Evolutionary conservation across 2,329 filamentous ascomycete species (phyloP), one percentile per base, ranked within the genome.

Genomic region (Pestalotiopsis fici): DNA sequence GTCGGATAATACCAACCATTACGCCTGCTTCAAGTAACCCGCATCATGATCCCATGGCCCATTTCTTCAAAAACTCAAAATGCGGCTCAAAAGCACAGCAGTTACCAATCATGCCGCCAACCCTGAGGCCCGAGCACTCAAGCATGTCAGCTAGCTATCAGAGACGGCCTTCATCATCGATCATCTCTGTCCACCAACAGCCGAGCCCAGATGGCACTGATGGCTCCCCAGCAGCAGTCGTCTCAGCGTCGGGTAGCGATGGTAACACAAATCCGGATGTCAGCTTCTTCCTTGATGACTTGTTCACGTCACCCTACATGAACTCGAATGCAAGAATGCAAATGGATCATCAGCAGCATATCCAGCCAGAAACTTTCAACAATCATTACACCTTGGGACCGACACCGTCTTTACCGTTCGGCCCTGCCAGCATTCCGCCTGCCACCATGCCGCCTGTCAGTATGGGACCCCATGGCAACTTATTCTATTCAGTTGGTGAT

Each of bases 271-370:
- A 74, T 6, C 71, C 71, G 6, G 78, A 82, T 12, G 70, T 74
- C 4, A 78, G 79, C 65, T 76, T 81, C 59, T 75, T 80, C 55
- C 79, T 82, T 62, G 78, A 81, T 55, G 75, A 71, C 64, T 67
- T 82, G 28, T 81, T 79, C 78, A 72, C 74, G 13, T 21, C 18
- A 4, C 69, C 70, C 21, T 74, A 72, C 71, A 55, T 65, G 13
- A 27, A 65, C 18, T n/a, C 66, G 13, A 55, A 31, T 11, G 15
- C 25, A 60, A 35, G 25, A 59, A 35, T 65, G 60, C 21, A 56
- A 59, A 50, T 66, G 39, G 35, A 28, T 23, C 59, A 35, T 35
- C 31, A 35, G 31, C 31, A 55, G 27, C 12, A 60, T 64, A 37
- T 71, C 28, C 70, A 73, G 37, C 64, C 68, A 3, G 37, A 65